phyloP scores from a whole-genome alignment of 2,329 filamentous ascomycete species.

The Colletotrichum orbiculare region DNA sequence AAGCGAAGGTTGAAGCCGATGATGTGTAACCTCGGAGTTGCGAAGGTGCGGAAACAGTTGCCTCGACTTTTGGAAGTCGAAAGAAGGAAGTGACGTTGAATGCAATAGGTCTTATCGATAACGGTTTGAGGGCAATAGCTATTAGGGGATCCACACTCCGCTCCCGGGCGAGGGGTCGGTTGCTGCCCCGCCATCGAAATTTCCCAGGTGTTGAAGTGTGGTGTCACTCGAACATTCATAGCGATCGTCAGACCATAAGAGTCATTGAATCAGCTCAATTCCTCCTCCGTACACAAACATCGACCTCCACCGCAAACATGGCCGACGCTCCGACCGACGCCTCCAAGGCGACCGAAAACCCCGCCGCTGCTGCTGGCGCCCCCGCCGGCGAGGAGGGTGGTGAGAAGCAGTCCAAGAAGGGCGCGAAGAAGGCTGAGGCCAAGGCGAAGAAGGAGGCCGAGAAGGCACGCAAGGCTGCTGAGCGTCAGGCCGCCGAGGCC shows the following conservation, averaged over 20 bases:
- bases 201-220: constrained; percentile 7
- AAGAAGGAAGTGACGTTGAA: too few relatives aligned
- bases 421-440: constrained; percentile 83
- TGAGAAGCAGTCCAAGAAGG: constrained; percentile 73
- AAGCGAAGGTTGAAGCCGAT: too few relatives aligned
- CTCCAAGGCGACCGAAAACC: constrained; percentile 31
- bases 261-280: constrained; percentile 9
- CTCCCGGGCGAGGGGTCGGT: constrained; percentile 24
- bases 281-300: background rate
- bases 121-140: background rate
- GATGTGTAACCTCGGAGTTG: too few relatives aligned
- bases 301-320: constrained; percentile 41
- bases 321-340: constrained; percentile 47
- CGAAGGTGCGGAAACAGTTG: too few relatives aligned
- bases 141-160: background rate
- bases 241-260: constrained; percentile 21
- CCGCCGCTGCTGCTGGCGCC: constrained; percentile 40
- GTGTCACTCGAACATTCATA: constrained; percentile 22
- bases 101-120: background rate
- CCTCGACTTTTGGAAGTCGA: too few relatives aligned
- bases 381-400: constrained; percentile 39
- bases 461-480: constrained; percentile 67
- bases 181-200: constrained; percentile 34
- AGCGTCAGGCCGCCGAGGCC: constrained; percentile 67
- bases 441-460: constrained; percentile 91